These are phyloP conservation scores for Galeopsis tetrahit DNA, from an alignment of 257 asterid species.

Conservation along the genomic window DNA sequence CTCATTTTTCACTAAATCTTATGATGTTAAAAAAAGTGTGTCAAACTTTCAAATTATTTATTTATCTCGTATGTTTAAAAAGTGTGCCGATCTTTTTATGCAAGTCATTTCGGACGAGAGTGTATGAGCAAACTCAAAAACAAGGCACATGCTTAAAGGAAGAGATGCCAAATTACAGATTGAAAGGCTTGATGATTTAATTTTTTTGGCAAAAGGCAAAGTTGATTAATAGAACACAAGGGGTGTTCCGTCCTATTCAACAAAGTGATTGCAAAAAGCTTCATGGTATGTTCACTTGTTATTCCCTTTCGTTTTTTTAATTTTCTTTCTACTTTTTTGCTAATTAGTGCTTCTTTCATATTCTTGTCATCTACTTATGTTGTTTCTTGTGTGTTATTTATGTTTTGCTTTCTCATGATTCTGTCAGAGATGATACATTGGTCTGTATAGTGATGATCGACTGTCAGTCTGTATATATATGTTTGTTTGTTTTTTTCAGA, in stretches of 20 bases:
- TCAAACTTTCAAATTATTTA: no score
- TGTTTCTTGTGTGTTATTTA: slow-evolving; percentile 1
- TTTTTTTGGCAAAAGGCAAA: no score
- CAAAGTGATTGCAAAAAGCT: background rate
- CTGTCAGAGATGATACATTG: slow-evolving; percentile 38
- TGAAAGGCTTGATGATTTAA: no score
- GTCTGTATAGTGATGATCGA: slow-evolving; percentile 10
- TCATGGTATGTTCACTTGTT: slow-evolving; percentile 24
- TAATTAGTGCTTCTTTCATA: background rate
- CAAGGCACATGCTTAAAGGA: slow-evolving; percentile 25
- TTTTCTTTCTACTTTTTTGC: no score
- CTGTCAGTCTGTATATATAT: background rate
- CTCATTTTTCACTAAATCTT: no score
- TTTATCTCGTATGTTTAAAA: no score
- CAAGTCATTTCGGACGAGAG: no score
- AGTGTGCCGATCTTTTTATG: no score
- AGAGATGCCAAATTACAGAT: slow-evolving; percentile 35
- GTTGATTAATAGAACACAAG: no score
- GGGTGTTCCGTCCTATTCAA: no score
- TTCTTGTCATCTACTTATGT: background rate
- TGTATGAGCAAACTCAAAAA: background rate
- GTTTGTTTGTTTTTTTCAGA: background rate
- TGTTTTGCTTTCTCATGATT: slow-evolving; percentile 30
- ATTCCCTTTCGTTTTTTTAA: background rate
- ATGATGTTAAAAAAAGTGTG: no score